phyloP scores from a whole-genome alignment of 2,329 filamentous ascomycete genomes.

The Kalaharituber pfeilii region DNA sequence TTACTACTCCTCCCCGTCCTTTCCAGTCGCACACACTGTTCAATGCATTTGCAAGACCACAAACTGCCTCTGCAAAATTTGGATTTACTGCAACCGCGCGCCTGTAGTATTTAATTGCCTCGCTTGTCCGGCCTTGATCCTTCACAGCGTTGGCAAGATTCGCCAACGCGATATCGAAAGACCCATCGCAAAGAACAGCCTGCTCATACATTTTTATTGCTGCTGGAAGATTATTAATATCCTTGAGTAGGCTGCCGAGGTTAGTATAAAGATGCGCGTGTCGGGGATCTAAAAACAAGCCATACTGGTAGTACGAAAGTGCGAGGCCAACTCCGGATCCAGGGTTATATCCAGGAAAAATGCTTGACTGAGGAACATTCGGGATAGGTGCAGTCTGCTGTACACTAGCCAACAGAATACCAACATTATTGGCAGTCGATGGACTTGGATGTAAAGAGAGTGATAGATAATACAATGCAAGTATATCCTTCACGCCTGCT shows the following conservation, averaged over 20 bases:
- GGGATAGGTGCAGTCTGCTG: slow-evolving; percentile 44
- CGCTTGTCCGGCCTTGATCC: slow-evolving; percentile 77
- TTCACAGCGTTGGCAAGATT: slow-evolving; percentile 97
- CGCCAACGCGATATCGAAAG: slow-evolving; percentile 89
- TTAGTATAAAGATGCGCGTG: slow-evolving; percentile 97
- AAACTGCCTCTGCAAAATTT: slow-evolving; percentile 91
- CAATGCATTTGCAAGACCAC: slow-evolving; percentile 79
- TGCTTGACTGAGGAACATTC: slow-evolving; percentile 23
- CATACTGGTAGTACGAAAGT: slow-evolving; percentile 88
- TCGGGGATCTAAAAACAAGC: slow-evolving; percentile 63
- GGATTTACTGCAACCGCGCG: slow-evolving; percentile 82
- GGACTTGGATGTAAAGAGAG: slow-evolving; percentile 87
- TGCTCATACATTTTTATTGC: slow-evolving; percentile 96
- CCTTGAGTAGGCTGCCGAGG: slow-evolving; percentile 82
- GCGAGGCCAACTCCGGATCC: slow-evolving; percentile 80
- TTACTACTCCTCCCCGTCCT: slow-evolving; percentile 67
- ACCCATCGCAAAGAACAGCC: slow-evolving; percentile 78
- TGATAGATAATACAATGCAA: slow-evolving; percentile 89
- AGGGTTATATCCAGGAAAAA: slow-evolving; percentile 50
- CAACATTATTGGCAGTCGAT: slow-evolving; percentile 95
- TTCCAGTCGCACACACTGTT: slow-evolving; percentile 95
- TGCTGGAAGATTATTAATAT: slow-evolving; percentile 78
- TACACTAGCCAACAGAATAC: slow-evolving; percentile 86
- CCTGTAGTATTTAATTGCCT: slow-evolving; percentile 83
- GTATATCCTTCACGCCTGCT: slow-evolving; percentile 72